Evolutionary conservation across 2,329 filamentous ascomycete species (phyloP), one percentile per base, ranked within the genome.

Genomic region (Colletotrichum aenigma): DNA sequence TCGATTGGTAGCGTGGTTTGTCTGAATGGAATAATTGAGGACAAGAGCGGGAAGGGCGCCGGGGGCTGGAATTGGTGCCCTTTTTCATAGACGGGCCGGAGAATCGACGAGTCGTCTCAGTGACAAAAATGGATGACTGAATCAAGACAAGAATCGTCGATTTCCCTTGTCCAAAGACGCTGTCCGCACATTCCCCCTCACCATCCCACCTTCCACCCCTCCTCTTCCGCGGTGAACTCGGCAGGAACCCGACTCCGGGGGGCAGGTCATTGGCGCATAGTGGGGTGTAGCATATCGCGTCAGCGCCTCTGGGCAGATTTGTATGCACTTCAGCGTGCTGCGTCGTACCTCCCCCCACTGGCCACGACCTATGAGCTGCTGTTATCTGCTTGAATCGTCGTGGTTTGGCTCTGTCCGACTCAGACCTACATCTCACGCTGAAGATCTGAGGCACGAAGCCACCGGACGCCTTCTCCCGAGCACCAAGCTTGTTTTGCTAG

Each of bases 161-260:
- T 38, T 61, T 75, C 43, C 28, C 43, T 52, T 52, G 43, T 52
- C 43, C n/a, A 52, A 21, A 52, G 43, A 21, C 43, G 43, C 43
- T 48, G 43, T n/a, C 18, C 43, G 38, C 55, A 26, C 61, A 48
- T 30, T 43, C 26, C 18, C 64, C 52, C 70, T 43, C 68, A 62
- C 58, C 62, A 75, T 73, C 73, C 69, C 56, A 67, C 62, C 65
- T 66, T 62, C 30, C 56, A 67, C 62, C 52, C 72, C 68, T 75
- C 68, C 61, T 71, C 68, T n/a, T 52, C 43, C 48, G 61, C 69
- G 34, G 69, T 28, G 60, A 69, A 70, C 58, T 70, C 71, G 66
- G 66, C 43, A 61, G 68, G 28, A 74, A 52, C 43, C 32, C 71
- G 34, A 74, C 67, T 71, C 72, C 68, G 58, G 64, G 32, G 68